Base-by-base conservation (phyloP, 2,329 filamentous ascomycete genomes). In the Ploettnerulaceae sp. region DNA sequence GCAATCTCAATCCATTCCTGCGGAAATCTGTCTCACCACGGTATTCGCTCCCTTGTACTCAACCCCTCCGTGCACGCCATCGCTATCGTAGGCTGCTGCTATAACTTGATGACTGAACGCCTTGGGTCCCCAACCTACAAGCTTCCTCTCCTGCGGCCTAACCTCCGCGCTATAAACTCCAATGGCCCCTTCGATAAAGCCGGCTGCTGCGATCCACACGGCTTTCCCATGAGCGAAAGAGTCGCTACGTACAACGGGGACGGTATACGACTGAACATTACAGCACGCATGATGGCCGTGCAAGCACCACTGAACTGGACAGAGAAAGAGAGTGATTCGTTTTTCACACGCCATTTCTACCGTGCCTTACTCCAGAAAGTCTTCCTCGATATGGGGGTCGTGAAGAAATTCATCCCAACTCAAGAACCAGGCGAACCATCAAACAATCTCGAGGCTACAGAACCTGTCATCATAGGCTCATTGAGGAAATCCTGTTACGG, bases 271-370 rank as follows among this genome's bases (percentile, higher is more conserved):
- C 74, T 97, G 47, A 97, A 98, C 66, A 95, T 97, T 62, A 98
- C 93, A 3, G 89, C 93, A 1, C 81, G 93, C 34, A 95, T 95
- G 85, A 96, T 97, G 91, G 91, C 91, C 2, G 90, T 94, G 39
- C 93, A 98, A 69, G 93, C 93, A 6, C 90, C 93, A 1, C 75
- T 82, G 49, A 98, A 98, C 69, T 98, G 93, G 93, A 86, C 85
- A 2, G 71, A 74, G 18, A 71, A 75, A 21, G 90, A 95, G 51
- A 94, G 87, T 63, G 84, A 89, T 41, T 75, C 73, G 6, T 98
- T 97, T 69, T 97, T 98, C 71, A 88, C 82, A 0, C 79, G 91
- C 0, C 93, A 98, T 66, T 95, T 93, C 67, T 98, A 85, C 71
- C 86, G 93, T 34, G 88, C 93, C 0, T 73, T 97, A 0, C 72